These are phyloP conservation scores for Starmerella etchellsii DNA, from an alignment of 805 yeast species.

Conservation along the genomic window DNA sequence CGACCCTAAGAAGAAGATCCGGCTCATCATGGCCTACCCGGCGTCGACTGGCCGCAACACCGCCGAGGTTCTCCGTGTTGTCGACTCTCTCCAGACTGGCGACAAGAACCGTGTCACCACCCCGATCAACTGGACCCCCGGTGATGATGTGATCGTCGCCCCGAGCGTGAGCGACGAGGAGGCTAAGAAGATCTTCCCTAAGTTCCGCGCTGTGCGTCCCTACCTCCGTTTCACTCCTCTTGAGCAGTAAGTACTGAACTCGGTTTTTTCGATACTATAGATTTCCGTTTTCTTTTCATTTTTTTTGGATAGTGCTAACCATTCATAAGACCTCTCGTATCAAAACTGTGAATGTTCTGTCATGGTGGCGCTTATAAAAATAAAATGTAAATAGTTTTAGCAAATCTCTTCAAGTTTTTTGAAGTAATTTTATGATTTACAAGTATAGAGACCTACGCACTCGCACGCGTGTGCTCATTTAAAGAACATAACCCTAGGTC, in stretches of 20 bases:
- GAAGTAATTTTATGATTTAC: no score
- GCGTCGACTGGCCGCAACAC: conserved; percentile 94
- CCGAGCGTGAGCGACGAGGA: conserved; percentile 76
- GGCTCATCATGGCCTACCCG: conserved; percentile 80
- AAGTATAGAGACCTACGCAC: no score
- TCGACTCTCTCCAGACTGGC: conserved; percentile 79
- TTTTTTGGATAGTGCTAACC: not conserved
- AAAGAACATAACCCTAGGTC: no score
- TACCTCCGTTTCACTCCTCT: conserved; percentile 63
- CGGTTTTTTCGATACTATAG: not conserved
- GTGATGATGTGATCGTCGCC: conserved; percentile 89
- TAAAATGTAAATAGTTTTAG: not conserved
- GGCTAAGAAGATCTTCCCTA: conserved; percentile 76
- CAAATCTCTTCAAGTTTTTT: no score
- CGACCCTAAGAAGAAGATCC: conserved; percentile 83
- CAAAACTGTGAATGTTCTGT: not conserved
- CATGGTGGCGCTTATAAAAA: no score
- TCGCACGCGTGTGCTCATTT: no score
- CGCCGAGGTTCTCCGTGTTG: conserved; percentile 80
- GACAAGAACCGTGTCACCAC: conserved; percentile 84
- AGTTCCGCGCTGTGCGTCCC: conserved; percentile 81
- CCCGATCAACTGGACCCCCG: conserved; percentile 85
- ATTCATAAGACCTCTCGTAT: not conserved
- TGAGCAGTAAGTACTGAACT: conserved; percentile 17
- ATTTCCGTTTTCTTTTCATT: not conserved